These are phyloP conservation scores for Pseudogymnoascus sp. DNA, from an alignment of 2,329 filamentous ascomycete genomes.

Conservation along the genomic window DNA sequence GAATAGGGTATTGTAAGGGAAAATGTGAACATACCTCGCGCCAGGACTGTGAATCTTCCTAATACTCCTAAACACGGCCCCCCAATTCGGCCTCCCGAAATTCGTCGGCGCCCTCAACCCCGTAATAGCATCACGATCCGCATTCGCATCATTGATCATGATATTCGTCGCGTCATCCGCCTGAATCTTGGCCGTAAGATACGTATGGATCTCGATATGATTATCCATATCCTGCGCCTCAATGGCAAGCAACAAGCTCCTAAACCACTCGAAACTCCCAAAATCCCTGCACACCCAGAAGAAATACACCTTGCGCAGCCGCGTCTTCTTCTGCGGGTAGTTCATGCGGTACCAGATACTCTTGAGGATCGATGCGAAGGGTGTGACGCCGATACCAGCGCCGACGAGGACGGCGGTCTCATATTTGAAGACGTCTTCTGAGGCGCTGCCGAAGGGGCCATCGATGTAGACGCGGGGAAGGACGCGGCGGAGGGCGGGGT, in stretches of 20 bases:
- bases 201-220: conserved; percentile 84
- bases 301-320: conserved; percentile 82
- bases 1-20: conserved; percentile 71
- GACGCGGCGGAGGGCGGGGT: conserved; percentile 65
- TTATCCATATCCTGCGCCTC: conserved; percentile 80
- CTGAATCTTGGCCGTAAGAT: conserved; percentile 82
- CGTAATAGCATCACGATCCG: conserved; percentile 78
- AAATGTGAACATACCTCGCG: conserved; percentile 77
- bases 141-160: conserved; percentile 86
- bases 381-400: conserved; percentile 80
- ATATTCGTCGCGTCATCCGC: conserved; percentile 82
- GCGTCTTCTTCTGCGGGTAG: conserved; percentile 72
- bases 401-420: conserved; percentile 74
- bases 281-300: conserved; percentile 91
- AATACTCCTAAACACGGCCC: conserved; percentile 81
- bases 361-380: conserved; percentile 80
- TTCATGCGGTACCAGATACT: conserved; percentile 93
- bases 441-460: conserved; percentile 78
- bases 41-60: conserved; percentile 69
- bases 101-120: conserved; percentile 76
- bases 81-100: conserved; percentile 83
- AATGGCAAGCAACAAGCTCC: conserved; percentile 74
- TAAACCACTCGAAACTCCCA: conserved; percentile 85
- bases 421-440: conserved; percentile 86
- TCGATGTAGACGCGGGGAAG: conserved; percentile 77